Base-by-base conservation (phyloP, 116 monocot genomes). In the Iris pallida region DNA sequence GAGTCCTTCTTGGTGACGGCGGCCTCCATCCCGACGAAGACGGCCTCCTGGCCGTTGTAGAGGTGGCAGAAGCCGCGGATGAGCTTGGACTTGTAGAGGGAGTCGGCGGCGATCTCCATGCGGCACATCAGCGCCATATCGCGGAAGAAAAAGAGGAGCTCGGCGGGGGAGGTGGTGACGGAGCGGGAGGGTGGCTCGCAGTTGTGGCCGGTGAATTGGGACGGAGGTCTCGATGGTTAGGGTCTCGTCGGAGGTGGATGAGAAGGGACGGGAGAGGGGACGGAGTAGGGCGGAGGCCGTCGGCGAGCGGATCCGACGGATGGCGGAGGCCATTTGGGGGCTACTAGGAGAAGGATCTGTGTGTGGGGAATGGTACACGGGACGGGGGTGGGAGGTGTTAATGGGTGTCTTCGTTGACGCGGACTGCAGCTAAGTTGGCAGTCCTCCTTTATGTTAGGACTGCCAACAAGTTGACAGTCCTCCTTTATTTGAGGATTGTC, bases 41-140 rank as follows among this genome's bases (percentile, higher is more conserved):
- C 83, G 45, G 92, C 92, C 71, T 92, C 92, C 68, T 92, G 92
- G 57, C 92, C 92, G 56, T 92, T 88, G 83, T 92, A 92, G 60
- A 92, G 88, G 55, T 92, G 88, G 78, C 88, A 92, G 74, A 92
- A 92, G 0, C 92, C 92, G 45, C 88, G 92, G 68, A 92, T 85
- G 61, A 92, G 83, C 73, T 88, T 92, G 61, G 92, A 80, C 75
- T 92, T 92, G 85, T 92, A 92, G 63, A 92, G 92, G 49, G 92
- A 88, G 63, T 92, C 88, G 30, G 88, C 82, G 10, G 92, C 92
- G 69, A 92, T 85, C 82, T 92, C 92, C 83, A 88, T 82, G 30
- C 92, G 80, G 54, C 85, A 88, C 92, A 92, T 88, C 45, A 82
- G 0, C 20, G 88, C 53, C 87, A 91, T 85, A 6, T 57, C 71